Conservation (phyloP, 768 basidiomycete species). For the Xerocomellus amylosporus region DNA sequence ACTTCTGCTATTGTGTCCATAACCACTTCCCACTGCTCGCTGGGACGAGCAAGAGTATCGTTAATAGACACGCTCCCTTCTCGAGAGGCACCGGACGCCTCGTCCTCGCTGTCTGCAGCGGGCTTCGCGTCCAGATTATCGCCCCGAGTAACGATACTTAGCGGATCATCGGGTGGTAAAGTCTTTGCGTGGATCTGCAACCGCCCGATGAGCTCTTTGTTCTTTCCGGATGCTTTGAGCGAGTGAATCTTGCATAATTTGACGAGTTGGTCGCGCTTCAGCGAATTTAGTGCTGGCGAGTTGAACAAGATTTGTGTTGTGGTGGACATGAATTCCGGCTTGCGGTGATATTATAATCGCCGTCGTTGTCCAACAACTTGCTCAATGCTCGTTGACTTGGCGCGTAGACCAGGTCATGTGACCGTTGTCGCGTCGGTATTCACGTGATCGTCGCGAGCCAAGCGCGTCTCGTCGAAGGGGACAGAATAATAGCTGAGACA, state of each 20-base stretch:
- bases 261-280: conserved; percentile 81
- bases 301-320: conserved; percentile 82
- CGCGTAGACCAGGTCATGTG: conserved; percentile 19
- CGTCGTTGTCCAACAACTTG: background rate
- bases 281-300: conserved; percentile 77
- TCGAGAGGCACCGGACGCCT: conserved; percentile 24
- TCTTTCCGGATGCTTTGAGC: conserved; percentile 80
- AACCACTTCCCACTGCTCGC: conserved; percentile 84
- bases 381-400: conserved; percentile 18
- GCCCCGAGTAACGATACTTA: conserved; percentile 54
- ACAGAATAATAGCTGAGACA: conserved; percentile 19
- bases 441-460: conserved; percentile 17
- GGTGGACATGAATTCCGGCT: conserved; percentile 41
- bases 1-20: conserved; percentile 77
- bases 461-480: conserved; percentile 4
- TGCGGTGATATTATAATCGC: background rate
- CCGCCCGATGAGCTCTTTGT: conserved; percentile 64
- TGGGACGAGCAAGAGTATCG: conserved; percentile 50
- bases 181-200: conserved; percentile 65
- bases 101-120: conserved; percentile 33
- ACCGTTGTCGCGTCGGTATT: background rate
- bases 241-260: conserved; percentile 83
- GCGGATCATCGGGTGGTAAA: conserved; percentile 55
- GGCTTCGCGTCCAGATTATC: conserved; percentile 38
- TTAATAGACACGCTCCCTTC: conserved; percentile 14